A percentile compares a stretch with the other conserved stretches of the same genome.
Conservation (phyloP, 352 stramenopile species). For the Pythium graminicola region DNA sequence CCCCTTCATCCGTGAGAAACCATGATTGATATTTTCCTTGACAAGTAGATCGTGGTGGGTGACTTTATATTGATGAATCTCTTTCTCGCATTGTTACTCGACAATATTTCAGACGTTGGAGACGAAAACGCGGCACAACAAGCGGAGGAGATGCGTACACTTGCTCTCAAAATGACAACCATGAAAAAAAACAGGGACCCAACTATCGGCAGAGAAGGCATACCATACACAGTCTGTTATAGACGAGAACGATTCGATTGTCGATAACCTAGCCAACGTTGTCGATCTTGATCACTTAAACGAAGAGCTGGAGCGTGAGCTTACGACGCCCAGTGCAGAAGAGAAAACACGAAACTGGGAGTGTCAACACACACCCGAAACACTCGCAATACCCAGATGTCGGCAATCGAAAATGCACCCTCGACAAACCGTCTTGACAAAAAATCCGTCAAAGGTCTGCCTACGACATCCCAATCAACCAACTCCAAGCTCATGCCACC, state of each 20-base stretch:
- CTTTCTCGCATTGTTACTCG: constrained; percentile 89
- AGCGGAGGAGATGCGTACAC: too few species aligned
- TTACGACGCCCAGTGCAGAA: too few species aligned
- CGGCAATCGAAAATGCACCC: not conserved
- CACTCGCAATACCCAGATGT: too few species aligned
- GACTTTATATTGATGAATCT: constrained; percentile 90
- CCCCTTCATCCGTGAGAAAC: too few species aligned
- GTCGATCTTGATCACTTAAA: not conserved
- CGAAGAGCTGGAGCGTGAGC: not conserved
- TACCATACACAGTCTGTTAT: not conserved
- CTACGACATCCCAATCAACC: not conserved
- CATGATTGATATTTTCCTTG: too few species aligned
- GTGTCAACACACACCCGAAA: not conserved
- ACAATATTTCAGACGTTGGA: constrained; percentile 78
- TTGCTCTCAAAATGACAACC: too few species aligned
- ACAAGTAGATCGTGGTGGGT: constrained; percentile 55
- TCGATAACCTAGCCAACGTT: not conserved
- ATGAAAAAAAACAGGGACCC: too few species aligned
- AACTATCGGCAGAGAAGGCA: too few species aligned
- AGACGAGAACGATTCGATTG: not conserved
- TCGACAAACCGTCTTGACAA: not conserved
- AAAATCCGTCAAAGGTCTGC: not conserved
- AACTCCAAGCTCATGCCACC: not conserved
- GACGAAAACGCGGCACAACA: too few species aligned
- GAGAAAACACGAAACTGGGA: not conserved